phyloP scores from a whole-genome alignment of 106 monocot species.

The Apostasia ramifera region DNA sequence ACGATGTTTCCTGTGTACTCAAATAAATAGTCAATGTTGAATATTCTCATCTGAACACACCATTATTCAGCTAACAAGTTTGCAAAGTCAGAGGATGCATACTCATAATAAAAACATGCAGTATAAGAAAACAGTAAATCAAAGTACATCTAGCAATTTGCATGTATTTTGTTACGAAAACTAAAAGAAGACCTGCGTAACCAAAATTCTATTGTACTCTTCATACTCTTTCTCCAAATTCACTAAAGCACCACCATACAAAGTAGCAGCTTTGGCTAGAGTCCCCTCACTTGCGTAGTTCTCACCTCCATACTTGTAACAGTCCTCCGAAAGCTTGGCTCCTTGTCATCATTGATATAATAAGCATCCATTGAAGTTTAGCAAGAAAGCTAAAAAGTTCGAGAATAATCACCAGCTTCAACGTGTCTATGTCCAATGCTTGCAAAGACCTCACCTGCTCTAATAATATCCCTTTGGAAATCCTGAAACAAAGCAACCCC shows the following conservation, averaged over 20 bases:
- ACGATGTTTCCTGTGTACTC: no score
- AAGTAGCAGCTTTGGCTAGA: conserved; percentile 72
- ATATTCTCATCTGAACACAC: no score
- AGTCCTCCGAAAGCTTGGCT: conserved; percentile 86
- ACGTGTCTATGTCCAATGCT: conserved; percentile 47
- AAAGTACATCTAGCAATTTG: neutral
- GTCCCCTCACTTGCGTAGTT: conserved; percentile 47
- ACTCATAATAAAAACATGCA: no score
- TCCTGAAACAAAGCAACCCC: conserved; percentile 36
- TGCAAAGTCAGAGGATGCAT: no score
- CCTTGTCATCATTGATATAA: conserved; percentile 28
- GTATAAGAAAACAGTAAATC: neutral
- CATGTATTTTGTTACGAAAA: neutral
- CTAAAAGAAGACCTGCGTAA: conserved; percentile 55
- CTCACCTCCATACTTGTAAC: conserved; percentile 84
- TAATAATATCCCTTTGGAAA: conserved; percentile 88
- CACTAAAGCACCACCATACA: conserved; percentile 77
- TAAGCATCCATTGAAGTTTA: neutral
- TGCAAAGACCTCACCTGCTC: conserved; percentile 60
- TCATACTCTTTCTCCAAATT: conserved; percentile 88
- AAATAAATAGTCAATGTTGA: no score
- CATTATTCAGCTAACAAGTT: no score
- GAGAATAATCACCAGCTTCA: conserved; percentile 56
- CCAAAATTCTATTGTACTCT: conserved; percentile 53
- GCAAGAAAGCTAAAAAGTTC: neutral